These are phyloP conservation scores for Sporothrix inflata DNA, from an alignment of 2,329 filamentous ascomycete species.

Conservation along the genomic window DNA sequence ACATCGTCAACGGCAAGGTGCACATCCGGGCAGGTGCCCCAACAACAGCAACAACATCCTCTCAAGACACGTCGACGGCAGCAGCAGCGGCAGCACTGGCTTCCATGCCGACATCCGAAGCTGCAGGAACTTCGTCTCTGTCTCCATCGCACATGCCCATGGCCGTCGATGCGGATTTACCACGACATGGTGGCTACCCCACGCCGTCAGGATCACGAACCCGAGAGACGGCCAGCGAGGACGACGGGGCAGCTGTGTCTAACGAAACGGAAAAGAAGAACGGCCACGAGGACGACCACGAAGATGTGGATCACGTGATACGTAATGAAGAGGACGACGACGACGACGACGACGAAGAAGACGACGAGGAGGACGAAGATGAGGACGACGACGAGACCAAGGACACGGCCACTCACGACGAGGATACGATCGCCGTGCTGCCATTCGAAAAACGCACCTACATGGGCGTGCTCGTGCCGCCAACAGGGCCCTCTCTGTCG, in stretches of 20 bases:
- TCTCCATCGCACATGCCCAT: background rate
- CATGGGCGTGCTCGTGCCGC: constrained; percentile 18
- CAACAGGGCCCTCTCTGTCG: background rate
- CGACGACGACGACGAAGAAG: constrained; percentile 8
- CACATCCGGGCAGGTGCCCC: background rate
- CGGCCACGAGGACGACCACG: background rate
- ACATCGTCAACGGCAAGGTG: constrained; percentile 20
- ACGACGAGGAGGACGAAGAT: constrained; percentile 3
- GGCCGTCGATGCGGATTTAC: background rate
- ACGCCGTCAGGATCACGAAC: constrained; percentile 15
- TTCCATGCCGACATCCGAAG: constrained; percentile 10
- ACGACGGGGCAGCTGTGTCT: background rate
- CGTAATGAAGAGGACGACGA: constrained; percentile 5
- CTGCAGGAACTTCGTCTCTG: background rate
- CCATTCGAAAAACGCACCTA: constrained; percentile 1
- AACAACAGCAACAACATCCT: background rate
- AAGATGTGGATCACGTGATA: background rate
- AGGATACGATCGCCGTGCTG: background rate
- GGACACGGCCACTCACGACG: background rate
- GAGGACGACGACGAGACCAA: background rate
- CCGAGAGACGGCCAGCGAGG: background rate
- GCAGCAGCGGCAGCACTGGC: background rate
- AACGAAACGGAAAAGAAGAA: background rate
- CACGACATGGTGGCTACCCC: constrained; percentile 3
- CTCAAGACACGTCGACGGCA: background rate